phyloP scores from a whole-genome alignment of 1,139 yeast species.

The Pneumocystis jirovecii region DNA sequence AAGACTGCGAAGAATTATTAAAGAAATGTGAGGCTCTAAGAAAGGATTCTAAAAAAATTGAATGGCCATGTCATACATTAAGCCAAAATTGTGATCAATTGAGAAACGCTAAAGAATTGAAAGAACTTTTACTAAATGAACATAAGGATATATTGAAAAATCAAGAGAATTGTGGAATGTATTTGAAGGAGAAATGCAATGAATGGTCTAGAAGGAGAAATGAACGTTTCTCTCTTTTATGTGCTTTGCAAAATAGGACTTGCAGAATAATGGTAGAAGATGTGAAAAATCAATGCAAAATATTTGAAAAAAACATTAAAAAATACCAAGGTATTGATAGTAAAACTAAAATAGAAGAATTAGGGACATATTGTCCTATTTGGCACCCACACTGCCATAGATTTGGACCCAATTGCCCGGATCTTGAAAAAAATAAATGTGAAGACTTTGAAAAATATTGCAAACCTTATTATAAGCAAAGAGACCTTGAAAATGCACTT shows the following conservation, averaged over 20 bases:
- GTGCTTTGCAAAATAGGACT: no score
- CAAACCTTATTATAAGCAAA: background rate
- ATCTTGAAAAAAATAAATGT: background rate
- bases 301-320: no score
- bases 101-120: background rate
- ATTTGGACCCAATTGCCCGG: background rate
- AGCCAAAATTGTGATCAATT: background rate
- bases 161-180: no score
- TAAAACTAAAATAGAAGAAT: background rate
- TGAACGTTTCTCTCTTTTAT: no score
- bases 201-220: no score
- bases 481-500: background rate
- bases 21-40: background rate
- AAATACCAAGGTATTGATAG: no score
- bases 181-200: no score
- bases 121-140: no score
- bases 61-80: background rate
- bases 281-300: no score
- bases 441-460: background rate
- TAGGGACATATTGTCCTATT: background rate
- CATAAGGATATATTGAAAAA: no score
- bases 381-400: background rate
- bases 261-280: no score
- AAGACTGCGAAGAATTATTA: background rate
- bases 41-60: background rate